A percentile compares a stretch with the other conserved stretches of the same genome.
phyloP scores from a whole-genome alignment of 163 green algal species.

The Coccomyxa subellipsoidea region DNA sequence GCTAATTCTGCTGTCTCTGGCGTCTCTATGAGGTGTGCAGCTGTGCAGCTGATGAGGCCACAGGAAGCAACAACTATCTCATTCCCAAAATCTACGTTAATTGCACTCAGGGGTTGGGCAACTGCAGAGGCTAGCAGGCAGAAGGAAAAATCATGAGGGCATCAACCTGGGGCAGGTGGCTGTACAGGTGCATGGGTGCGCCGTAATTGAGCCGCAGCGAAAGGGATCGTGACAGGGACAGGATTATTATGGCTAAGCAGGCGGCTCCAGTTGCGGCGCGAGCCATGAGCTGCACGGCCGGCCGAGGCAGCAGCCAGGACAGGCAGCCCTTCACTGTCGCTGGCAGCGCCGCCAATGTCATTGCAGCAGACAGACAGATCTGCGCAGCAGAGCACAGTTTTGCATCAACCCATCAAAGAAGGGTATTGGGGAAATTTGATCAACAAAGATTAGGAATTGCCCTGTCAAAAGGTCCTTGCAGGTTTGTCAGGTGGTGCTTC shows the following conservation, averaged over 20 bases:
- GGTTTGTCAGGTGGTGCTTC: too few species aligned
- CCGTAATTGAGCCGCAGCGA: slow-evolving; percentile 64
- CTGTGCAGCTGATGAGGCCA: too few species aligned
- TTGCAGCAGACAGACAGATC: slow-evolving; percentile 56
- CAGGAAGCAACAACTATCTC: too few species aligned
- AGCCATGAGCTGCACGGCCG: neutral
- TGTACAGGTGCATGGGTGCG: slow-evolving; percentile 61
- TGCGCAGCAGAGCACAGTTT: slow-evolving; percentile 9
- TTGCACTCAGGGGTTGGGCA: too few species aligned
- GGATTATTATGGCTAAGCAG: slow-evolving; percentile 28
- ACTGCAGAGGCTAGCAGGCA: too few species aligned
- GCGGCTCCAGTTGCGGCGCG: neutral
- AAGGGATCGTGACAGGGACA: slow-evolving; percentile 41
- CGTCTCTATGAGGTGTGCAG: too few species aligned
- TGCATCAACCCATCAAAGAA: neutral
- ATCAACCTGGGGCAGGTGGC: slow-evolving; percentile 29
- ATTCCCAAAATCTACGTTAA: too few species aligned
- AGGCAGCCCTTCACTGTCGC: neutral
- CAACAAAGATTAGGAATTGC: neutral
- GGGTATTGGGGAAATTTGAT: too few species aligned
- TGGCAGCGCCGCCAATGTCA: slow-evolving; percentile 15
- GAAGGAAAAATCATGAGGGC: neutral
- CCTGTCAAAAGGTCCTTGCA: too few species aligned
- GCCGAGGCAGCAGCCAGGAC: slow-evolving; percentile 4
- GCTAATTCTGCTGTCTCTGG: too few species aligned